A percentile compares a stretch with the other conserved stretches of the same genome.
Conservation (phyloP, 352 stramenopile genomes). For the Bremia lactucae region DNA sequence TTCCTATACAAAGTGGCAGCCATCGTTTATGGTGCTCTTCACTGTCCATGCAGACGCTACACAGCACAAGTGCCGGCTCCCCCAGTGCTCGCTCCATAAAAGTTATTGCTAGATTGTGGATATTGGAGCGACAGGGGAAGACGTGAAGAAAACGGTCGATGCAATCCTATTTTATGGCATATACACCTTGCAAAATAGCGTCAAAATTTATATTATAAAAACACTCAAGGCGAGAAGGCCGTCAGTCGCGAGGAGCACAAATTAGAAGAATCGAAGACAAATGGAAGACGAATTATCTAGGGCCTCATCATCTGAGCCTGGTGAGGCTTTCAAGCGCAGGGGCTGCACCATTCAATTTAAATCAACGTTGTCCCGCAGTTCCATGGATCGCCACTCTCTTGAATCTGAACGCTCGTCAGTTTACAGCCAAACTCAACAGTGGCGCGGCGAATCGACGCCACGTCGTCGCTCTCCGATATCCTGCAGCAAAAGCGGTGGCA, state of each 20-base stretch:
- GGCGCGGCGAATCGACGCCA: conserved; percentile 11
- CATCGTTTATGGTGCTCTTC: conserved; percentile 23
- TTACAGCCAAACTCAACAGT: conserved; percentile 11
- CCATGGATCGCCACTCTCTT: conserved; percentile 11
- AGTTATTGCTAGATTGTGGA: neutral
- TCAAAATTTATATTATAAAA: conserved; percentile 6
- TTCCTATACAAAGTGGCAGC: conserved; percentile 17
- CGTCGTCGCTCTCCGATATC: conserved; percentile 13
- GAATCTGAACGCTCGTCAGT: conserved; percentile 8
- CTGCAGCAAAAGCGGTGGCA: conserved; percentile 8
- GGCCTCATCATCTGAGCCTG: conserved; percentile 17
- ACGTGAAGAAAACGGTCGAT: conserved; percentile 7
- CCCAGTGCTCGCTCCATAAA: conserved; percentile 31
- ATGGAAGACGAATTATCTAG: conserved; percentile 21
- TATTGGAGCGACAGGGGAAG: conserved; percentile 5
- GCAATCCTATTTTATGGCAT: conserved; percentile 12
- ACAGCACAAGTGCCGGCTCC: conserved; percentile 52
- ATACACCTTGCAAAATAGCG: conserved; percentile 1
- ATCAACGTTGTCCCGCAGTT: conserved; percentile 9
- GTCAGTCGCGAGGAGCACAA: neutral
- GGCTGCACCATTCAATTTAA: conserved; percentile 20
- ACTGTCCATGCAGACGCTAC: conserved; percentile 28
- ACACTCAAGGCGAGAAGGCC: conserved; percentile 5
- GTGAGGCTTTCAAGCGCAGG: conserved; percentile 6
- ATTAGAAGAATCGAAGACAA: conserved; percentile 1